phyloP scores from a whole-genome alignment of 2,329 filamentous ascomycete species.

The Colletotrichum lupini region DNA sequence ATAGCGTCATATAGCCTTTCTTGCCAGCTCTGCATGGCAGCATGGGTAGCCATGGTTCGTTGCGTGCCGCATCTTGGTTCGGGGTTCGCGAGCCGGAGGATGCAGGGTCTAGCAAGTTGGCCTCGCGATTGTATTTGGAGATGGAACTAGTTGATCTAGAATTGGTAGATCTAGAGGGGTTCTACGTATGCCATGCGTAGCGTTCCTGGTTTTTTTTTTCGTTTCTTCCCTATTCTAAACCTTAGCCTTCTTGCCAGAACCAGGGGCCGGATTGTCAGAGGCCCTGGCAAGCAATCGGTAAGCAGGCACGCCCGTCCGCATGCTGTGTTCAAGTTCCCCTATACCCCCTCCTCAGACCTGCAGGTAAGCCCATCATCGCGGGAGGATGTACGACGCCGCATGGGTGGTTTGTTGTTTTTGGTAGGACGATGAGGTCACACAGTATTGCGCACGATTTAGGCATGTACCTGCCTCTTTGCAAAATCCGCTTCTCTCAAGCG shows the following conservation, averaged over 20 bases:
- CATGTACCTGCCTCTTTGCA: not conserved
- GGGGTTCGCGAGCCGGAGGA: slow-evolving; percentile 1
- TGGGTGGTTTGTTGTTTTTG: not conserved
- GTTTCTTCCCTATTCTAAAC: no score
- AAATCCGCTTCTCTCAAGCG: not conserved
- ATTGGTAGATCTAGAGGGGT: not conserved
- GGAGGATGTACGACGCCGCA: not conserved
- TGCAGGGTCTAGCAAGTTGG: slow-evolving; percentile 31
- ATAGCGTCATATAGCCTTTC: not conserved
- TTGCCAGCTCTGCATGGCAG: not conserved
- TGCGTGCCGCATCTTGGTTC: not conserved
- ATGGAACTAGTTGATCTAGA: no score
- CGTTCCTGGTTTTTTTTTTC: not conserved
- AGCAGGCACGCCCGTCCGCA: not conserved
- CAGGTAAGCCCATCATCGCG: not conserved
- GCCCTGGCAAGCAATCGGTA: not conserved
- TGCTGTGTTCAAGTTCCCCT: not conserved
- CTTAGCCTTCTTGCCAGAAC: not conserved
- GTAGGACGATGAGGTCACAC: slow-evolving; percentile 29
- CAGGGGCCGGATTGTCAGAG: not conserved
- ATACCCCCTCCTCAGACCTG: not conserved
- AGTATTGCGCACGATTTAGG: not conserved
- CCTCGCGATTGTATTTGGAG: no score
- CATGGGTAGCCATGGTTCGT: not conserved
- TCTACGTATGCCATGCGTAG: not conserved